Conservation (phyloP, 75 land plant species). For the Sequoia sempervirens region DNA sequence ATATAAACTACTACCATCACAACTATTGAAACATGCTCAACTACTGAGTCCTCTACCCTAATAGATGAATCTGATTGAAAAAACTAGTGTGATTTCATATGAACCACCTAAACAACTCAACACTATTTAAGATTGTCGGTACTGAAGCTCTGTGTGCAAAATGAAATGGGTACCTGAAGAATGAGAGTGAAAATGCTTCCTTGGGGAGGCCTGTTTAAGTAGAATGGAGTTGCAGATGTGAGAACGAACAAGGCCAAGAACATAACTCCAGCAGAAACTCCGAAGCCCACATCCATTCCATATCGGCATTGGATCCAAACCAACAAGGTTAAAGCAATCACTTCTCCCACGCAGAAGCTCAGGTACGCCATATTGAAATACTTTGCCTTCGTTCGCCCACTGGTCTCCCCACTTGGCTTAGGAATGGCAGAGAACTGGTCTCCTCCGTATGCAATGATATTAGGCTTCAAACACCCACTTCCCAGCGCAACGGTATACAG, state of each 20-base stretch:
- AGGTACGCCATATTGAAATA: conserved; percentile 70
- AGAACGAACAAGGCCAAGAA: conserved; percentile 54
- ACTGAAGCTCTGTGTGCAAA: too few species aligned
- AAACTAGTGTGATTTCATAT: too few species aligned
- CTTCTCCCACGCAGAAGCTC: conserved; percentile 58
- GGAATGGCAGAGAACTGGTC: conserved; percentile 49
- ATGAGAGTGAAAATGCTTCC: conserved; percentile 82
- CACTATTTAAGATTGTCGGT: too few species aligned
- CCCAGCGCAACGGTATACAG: conserved; percentile 60
- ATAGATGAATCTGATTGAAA: too few species aligned
- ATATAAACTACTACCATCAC: too few species aligned
- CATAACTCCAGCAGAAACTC: conserved; percentile 74
- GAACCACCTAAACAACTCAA: too few species aligned
- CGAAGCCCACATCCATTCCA: conserved; percentile 85
- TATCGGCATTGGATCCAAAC: conserved; percentile 61
- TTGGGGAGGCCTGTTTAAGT: conserved; percentile 72
- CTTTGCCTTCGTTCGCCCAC: conserved; percentile 35
- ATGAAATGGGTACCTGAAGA: conserved; percentile 37
- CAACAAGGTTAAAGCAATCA: conserved; percentile 57
- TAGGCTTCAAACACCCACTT: conserved; percentile 66
- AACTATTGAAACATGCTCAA: too few species aligned
- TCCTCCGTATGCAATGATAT: conserved; percentile 65
- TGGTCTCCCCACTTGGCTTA: not conserved
- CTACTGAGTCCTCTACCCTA: too few species aligned
- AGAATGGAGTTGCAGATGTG: conserved; percentile 49